A percentile compares a stretch with the other conserved stretches of the same genome.
These are phyloP conservation scores for Echria macrotheca DNA, from an alignment of 495 filamentous ascomycete species.

Conservation along the genomic window DNA sequence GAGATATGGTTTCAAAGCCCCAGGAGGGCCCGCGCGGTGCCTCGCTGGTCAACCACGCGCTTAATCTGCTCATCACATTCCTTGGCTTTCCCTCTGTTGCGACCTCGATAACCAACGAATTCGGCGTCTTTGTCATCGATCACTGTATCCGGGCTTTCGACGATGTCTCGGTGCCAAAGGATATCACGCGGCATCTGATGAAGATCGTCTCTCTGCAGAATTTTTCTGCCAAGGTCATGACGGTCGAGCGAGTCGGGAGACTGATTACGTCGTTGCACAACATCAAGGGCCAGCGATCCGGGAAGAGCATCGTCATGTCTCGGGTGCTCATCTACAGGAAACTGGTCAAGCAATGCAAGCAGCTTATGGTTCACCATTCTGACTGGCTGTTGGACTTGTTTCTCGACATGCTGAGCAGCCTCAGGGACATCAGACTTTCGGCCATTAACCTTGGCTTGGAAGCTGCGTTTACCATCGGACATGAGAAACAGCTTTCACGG, in stretches of 20 bases:
- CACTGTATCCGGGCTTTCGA: conserved; percentile 65
- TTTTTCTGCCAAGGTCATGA: conserved; percentile 71
- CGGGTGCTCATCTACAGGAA: conserved; percentile 72
- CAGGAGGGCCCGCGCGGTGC: conserved; percentile 49
- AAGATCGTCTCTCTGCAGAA: conserved; percentile 70
- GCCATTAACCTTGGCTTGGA: conserved; percentile 69
- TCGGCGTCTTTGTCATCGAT: conserved; percentile 73
- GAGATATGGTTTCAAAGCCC: conserved; percentile 60
- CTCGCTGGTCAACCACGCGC: conserved; percentile 65
- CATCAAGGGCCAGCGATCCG: conserved; percentile 67
- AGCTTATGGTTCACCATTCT: conserved; percentile 56
- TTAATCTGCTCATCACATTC: conserved; percentile 69
- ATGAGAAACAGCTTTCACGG: conserved; percentile 57
- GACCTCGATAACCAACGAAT: conserved; percentile 63
- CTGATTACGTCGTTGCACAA: conserved; percentile 62
- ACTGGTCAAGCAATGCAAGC: conserved; percentile 61
- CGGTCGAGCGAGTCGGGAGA: conserved; percentile 55
- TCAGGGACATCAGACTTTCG: conserved; percentile 68
- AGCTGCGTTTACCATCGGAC: conserved; percentile 57
- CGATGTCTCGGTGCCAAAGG: conserved; percentile 56
- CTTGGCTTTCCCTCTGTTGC: conserved; percentile 62
- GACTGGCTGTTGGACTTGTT: conserved; percentile 82
- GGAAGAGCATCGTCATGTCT: conserved; percentile 68
- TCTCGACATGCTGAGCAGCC: conserved; percentile 66
- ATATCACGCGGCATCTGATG: conserved; percentile 70